Percentiles rank a stretch among this genome's conserved stretches.
These are phyloP conservation scores for Aschersonia sp. DNA, from an alignment of 2,329 filamentous ascomycete genomes.

Conservation along the genomic window DNA sequence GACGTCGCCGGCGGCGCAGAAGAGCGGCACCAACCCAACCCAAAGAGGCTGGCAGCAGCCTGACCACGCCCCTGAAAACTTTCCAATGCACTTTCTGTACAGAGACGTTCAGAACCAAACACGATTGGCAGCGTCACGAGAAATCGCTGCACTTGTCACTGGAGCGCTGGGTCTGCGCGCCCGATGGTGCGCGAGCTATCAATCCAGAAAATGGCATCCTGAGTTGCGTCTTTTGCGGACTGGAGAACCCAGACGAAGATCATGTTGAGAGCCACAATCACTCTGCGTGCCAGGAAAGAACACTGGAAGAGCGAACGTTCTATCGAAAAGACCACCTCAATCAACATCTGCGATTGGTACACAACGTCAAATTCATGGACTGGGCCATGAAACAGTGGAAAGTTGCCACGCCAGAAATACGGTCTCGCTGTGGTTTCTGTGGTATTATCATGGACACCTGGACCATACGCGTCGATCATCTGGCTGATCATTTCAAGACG, in stretches of 20 bases:
- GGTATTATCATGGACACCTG: constrained; percentile 46
- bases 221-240: constrained; percentile 45
- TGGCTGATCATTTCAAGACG: constrained; percentile 54
- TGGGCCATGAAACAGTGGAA: constrained; percentile 55
- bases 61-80: constrained; percentile 33
- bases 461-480: constrained; percentile 44
- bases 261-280: constrained; percentile 47
- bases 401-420: constrained; percentile 42
- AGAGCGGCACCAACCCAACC: constrained; percentile 20
- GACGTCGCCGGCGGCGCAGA: constrained; percentile 34
- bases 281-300: constrained; percentile 51
- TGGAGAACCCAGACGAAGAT: constrained; percentile 35
- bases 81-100: constrained; percentile 58
- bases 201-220: constrained; percentile 43
- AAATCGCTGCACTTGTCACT: constrained; percentile 51
- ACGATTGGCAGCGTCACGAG: constrained; percentile 59
- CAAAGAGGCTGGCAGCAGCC: constrained; percentile 18
- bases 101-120: constrained; percentile 51
- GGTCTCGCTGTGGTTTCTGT: constrained; percentile 52
- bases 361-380: constrained; percentile 42
- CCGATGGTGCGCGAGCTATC: constrained; percentile 37
- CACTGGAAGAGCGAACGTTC: constrained; percentile 45
- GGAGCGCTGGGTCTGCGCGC: constrained; percentile 50
- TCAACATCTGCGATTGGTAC: constrained; percentile 48
- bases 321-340: constrained; percentile 54